Evolutionary conservation across 2,329 filamentous ascomycete species (phyloP).

Genomic region (Xylariomycetidae sp.): DNA sequence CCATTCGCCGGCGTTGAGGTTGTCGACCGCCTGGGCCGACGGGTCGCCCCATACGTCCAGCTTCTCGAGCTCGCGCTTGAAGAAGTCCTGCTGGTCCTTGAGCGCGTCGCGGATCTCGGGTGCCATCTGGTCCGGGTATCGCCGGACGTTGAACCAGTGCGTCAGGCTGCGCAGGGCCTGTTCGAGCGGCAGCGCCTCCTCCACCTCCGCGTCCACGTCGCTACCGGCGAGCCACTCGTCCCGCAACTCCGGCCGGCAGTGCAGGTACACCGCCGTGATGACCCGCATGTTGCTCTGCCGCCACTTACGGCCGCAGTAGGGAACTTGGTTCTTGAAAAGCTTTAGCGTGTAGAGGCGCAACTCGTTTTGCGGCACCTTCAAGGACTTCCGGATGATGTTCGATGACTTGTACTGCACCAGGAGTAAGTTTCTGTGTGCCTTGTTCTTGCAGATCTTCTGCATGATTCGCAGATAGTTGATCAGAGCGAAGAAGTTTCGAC

Average conservation of each 20-base stretch:
- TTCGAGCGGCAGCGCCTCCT: conserved; percentile 86
- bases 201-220: conserved; percentile 89
- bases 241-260: conserved; percentile 84
- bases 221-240: conserved; percentile 93
- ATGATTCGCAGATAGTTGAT: conserved; percentile 95
- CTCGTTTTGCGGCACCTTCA: conserved; percentile 83
- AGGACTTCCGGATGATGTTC: conserved; percentile 82
- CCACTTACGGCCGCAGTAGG: conserved; percentile 97
- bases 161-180: conserved; percentile 84
- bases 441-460: conserved; percentile 95
- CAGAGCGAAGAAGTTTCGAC: conserved; percentile 88
- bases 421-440: conserved; percentile 88
- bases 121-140: conserved; percentile 74
- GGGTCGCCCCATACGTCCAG: conserved; percentile 53
- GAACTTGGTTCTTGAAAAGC: conserved; percentile 97
- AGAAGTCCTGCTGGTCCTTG: conserved; percentile 73
- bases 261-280: conserved; percentile 92
- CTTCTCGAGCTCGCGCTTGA: conserved; percentile 69
- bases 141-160: conserved; percentile 86
- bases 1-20: too few relatives aligned
- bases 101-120: conserved; percentile 50
- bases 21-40: conserved; percentile 17
- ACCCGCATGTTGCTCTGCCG: conserved; percentile 97
- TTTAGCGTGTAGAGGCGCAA: conserved; percentile 93
- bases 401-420: conserved; percentile 94